Base-by-base conservation (phyloP, 1,284 basidiomycete genomes). In the Sporisorium iseilematis-ciliati region DNA sequence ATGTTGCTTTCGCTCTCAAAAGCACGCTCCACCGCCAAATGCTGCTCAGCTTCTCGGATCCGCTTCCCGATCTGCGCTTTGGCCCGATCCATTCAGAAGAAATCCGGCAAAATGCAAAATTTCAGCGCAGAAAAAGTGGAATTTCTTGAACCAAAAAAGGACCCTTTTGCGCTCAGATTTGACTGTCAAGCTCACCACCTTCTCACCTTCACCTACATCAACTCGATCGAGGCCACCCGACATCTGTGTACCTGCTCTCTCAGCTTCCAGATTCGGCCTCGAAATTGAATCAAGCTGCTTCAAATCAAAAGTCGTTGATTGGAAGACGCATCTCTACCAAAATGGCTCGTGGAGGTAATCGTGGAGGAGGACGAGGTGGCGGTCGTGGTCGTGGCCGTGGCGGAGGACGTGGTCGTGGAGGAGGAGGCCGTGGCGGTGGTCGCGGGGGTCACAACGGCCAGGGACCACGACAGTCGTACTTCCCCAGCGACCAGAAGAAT, bases 291-390 rank as follows among this genome's bases (percentile, higher is more conserved):
- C 11, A n/a, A 23, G 20, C 23, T 38, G n/a, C 46, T 33, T 33
- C 31, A 38, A 45, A 41, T 25, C 31, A 50, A 33, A 33, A 7
- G 21, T 12, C 14, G 12, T 38, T 16, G 35, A 12, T 38, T 38
- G 35, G 35, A 38, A 38, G 35, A 38, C 35, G 35, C 35, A 38
- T 38, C 35, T 16, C 35, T 38, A 11, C 35, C 38, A 60, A 7
- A 38, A 75, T 75, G 72, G 72, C 66, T 57, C 66, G 72, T 40
- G 72, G 72, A 53, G 60, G 64, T 45, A 67, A 67, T 45, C 65
- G 65, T 57, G 64, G 58, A 59, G 61, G 65, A 20, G 64, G 57
- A 35, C 48, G 67, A 49, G 62, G 69, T 20, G 65, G 66, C 50
- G 63, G 73, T 49, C 57, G 73, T 38, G 67, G 73, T 45, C 59